Evolutionary conservation across 495 filamentous ascomycete species (phyloP).

Genomic region (Daldinia concentrica): DNA sequence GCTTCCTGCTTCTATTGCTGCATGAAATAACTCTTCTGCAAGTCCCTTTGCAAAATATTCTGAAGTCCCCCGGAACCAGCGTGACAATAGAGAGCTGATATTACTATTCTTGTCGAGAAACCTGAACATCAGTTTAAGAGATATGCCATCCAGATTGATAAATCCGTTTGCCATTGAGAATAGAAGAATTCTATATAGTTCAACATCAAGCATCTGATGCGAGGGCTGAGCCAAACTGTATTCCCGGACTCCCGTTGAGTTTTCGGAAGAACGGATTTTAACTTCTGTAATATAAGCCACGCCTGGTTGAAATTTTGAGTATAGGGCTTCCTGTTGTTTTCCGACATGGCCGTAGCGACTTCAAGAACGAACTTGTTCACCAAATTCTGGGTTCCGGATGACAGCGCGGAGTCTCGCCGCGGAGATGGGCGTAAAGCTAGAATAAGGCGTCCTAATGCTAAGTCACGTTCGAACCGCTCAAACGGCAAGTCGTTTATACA

Average conservation of each 20-base stretch:
- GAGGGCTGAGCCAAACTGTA: neutral
- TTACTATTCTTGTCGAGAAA: slow-evolving; percentile 13
- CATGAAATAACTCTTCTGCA: slow-evolving; percentile 29
- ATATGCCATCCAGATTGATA: slow-evolving; percentile 10
- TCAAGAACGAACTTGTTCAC: slow-evolving; percentile 1
- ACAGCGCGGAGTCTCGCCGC: neutral
- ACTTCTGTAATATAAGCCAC: neutral
- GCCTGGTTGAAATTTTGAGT: neutral
- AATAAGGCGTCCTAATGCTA: neutral
- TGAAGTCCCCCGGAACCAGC: neutral
- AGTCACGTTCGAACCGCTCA: slow-evolving; percentile 12
- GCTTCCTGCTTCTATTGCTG: slow-evolving; percentile 30
- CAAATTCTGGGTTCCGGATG: neutral
- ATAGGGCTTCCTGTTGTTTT: neutral
- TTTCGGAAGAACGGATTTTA: slow-evolving; percentile 11
- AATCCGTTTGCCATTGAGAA: slow-evolving; percentile 31
- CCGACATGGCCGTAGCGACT: slow-evolving; percentile 5
- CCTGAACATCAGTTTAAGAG: neutral
- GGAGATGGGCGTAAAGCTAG: slow-evolving; percentile 5
- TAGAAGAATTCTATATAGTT: slow-evolving; percentile 23
- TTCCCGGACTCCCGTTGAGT: neutral
- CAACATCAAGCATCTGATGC: neutral
- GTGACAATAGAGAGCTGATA: neutral
- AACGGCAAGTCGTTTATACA: slow-evolving; percentile 20
- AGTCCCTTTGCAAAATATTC: slow-evolving; percentile 10